Percentiles rank a stretch among this genome's conserved stretches.
Conservation (phyloP, 2,329 filamentous ascomycete species). For the Elsinoe perseae region DNA sequence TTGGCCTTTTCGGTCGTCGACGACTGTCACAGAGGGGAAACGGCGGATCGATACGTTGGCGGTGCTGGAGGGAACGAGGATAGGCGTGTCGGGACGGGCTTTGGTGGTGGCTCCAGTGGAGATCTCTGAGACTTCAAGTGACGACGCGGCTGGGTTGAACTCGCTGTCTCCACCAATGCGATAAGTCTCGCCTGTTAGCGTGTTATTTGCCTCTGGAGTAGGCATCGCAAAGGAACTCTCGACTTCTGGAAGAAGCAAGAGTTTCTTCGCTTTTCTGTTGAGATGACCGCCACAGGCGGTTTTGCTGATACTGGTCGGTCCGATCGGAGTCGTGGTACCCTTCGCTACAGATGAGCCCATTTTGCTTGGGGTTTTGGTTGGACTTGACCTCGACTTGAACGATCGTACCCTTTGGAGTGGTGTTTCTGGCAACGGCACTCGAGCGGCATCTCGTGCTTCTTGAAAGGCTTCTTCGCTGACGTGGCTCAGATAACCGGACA, state of each 20-base stretch:
- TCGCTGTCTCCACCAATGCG: not conserved
- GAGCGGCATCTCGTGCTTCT: not conserved
- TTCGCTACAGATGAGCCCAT: no score
- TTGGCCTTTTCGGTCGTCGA: conserved; percentile 29
- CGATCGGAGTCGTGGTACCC: not conserved
- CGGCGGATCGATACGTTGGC: conserved; percentile 17
- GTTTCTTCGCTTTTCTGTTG: not conserved
- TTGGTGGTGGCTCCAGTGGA: no score
- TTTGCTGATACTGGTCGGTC: not conserved
- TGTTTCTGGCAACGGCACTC: conserved; percentile 2
- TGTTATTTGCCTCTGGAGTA: no score
- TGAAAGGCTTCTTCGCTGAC: not conserved
- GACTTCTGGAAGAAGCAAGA: not conserved
- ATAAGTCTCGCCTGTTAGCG: no score
- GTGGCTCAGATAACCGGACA: not conserved
- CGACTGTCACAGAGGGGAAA: conserved; percentile 28
- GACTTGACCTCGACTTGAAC: not conserved
- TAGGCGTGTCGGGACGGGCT: not conserved
- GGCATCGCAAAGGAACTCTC: not conserved
- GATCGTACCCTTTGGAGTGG: not conserved
- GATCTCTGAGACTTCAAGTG: no score
- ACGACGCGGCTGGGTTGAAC: no score
- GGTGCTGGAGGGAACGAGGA: not conserved
- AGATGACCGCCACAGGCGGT: not conserved
- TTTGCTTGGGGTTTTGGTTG: not conserved